Conservation (phyloP, 2,329 filamentous ascomycete species). For the Aureobasidium sp. region DNA sequence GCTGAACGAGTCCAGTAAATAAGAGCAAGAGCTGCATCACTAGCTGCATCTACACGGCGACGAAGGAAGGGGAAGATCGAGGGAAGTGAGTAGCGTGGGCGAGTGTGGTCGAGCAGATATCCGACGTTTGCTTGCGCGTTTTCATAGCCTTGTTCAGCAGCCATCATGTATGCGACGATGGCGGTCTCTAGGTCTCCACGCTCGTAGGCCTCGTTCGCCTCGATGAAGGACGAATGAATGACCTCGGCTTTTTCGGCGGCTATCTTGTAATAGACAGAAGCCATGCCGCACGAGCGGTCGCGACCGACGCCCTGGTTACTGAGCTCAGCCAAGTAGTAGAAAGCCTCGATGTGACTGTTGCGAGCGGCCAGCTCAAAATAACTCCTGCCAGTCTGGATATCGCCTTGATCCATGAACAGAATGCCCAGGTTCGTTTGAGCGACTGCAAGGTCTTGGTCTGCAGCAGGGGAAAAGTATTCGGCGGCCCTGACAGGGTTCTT, state of each 20-base stretch:
- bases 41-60: conserved; percentile 36
- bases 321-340: conserved; percentile 88
- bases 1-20: conserved; percentile 95
- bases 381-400: conserved; percentile 68
- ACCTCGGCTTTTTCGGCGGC: conserved; percentile 84
- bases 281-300: conserved; percentile 69
- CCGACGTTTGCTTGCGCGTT: conserved; percentile 84
- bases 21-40: conserved; percentile 62
- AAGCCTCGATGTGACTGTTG: conserved; percentile 78
- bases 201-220: conserved; percentile 78
- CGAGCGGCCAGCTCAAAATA: conserved; percentile 84
- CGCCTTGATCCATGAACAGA: conserved; percentile 82
- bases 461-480: conserved; percentile 68
- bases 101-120: conserved; percentile 67
- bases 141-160: conserved; percentile 88
- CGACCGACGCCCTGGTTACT: conserved; percentile 72
- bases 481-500: conserved; percentile 66
- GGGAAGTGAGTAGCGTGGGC: conserved; percentile 26
- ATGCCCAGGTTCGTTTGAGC: conserved; percentile 78
- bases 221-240: conserved; percentile 71
- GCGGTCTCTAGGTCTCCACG: conserved; percentile 72
- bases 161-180: conserved; percentile 74
- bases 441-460: conserved; percentile 72
- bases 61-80: conserved; percentile 20
- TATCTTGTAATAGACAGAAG: conserved; percentile 79